Evolutionary conservation across 768 basidiomycete genomes (phyloP).

Genomic region (Trametes elegans): DNA sequence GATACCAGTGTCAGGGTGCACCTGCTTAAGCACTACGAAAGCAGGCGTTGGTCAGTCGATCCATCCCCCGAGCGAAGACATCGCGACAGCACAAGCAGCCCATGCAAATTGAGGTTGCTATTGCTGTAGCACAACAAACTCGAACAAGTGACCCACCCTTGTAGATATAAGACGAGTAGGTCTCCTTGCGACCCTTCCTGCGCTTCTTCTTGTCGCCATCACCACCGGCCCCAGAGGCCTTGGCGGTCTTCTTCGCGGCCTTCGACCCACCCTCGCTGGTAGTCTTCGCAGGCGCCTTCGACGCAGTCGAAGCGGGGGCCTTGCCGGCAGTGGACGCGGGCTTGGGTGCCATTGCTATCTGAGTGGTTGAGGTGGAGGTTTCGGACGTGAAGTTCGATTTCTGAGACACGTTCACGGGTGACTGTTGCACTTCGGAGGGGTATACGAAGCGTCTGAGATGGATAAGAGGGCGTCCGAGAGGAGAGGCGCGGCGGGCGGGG

Average conservation of each 20-base stretch:
- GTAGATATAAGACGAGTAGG: slow-evolving; percentile 94
- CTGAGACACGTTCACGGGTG: neutral
- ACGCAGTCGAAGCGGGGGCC: slow-evolving; percentile 63
- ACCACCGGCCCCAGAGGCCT: slow-evolving; percentile 51
- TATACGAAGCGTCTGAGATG: neutral
- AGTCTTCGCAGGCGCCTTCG: slow-evolving; percentile 62
- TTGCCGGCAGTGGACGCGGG: slow-evolving; percentile 85
- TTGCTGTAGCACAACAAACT: no score
- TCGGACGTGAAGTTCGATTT: slow-evolving; percentile 34
- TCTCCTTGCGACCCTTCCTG: slow-evolving; percentile 87
- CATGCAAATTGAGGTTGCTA: no score
- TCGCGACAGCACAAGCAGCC: neutral
- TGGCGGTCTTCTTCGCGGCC: slow-evolving; percentile 58
- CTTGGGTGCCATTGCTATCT: slow-evolving; percentile 57
- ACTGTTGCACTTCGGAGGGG: neutral
- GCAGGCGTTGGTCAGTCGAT: neutral
- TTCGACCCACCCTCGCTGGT: slow-evolving; percentile 44
- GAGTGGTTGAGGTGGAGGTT: slow-evolving; percentile 59
- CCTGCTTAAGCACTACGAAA: slow-evolving; percentile 83
- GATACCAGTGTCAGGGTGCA: slow-evolving; percentile 98
- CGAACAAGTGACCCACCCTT: slow-evolving; percentile 54
- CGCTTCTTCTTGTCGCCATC: slow-evolving; percentile 76
- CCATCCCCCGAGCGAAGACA: slow-evolving; percentile 4
- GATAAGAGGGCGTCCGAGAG: neutral
- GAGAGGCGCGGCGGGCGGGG: slow-evolving; percentile 12